Conservation (phyloP, 352 stramenopile genomes). For the Pythium monospermum region DNA sequence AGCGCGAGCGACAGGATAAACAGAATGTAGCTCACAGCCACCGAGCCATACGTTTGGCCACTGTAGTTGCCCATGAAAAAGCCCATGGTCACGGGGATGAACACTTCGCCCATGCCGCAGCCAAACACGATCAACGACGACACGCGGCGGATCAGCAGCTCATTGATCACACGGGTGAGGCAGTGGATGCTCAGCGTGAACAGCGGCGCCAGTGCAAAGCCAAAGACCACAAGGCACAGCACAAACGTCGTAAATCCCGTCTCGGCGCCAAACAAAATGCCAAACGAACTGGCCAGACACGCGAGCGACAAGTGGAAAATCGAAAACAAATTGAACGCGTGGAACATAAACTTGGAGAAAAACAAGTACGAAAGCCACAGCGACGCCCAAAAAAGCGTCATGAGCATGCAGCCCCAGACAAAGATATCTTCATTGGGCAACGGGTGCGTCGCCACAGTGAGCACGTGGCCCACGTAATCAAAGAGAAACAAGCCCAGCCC, state of each 20-base stretch:
- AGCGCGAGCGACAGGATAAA: constrained; percentile 73
- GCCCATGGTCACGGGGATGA: constrained; percentile 80
- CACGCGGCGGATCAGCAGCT: constrained; percentile 70
- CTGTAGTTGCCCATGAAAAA: constrained; percentile 86
- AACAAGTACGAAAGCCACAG: constrained; percentile 69
- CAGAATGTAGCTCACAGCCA: constrained; percentile 72
- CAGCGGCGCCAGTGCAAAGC: constrained; percentile 58
- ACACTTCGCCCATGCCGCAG: constrained; percentile 76
- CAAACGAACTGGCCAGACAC: constrained; percentile 60
- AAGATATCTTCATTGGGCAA: constrained; percentile 26
- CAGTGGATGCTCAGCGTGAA: constrained; percentile 83
- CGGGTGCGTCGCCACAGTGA: constrained; percentile 23
- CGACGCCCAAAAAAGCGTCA: constrained; percentile 72
- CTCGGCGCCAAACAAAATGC: constrained; percentile 57
- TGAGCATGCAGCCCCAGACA: constrained; percentile 56
- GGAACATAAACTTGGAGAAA: constrained; percentile 74
- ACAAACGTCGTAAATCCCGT: constrained; percentile 48
- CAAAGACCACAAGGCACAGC: constrained; percentile 55
- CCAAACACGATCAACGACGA: constrained; percentile 83
- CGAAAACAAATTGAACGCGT: constrained; percentile 69
- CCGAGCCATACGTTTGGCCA: constrained; percentile 61
- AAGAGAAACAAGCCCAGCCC: constrained; percentile 76
- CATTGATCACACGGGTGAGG: constrained; percentile 78
- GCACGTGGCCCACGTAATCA: constrained; percentile 67
- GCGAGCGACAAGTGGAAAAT: constrained; percentile 68